Percentiles rank a stretch among this genome's conserved stretches.
These are phyloP conservation scores for Exophiala aquamarina DNA, from an alignment of 2,329 filamentous ascomycete genomes.

Conservation along the genomic window DNA sequence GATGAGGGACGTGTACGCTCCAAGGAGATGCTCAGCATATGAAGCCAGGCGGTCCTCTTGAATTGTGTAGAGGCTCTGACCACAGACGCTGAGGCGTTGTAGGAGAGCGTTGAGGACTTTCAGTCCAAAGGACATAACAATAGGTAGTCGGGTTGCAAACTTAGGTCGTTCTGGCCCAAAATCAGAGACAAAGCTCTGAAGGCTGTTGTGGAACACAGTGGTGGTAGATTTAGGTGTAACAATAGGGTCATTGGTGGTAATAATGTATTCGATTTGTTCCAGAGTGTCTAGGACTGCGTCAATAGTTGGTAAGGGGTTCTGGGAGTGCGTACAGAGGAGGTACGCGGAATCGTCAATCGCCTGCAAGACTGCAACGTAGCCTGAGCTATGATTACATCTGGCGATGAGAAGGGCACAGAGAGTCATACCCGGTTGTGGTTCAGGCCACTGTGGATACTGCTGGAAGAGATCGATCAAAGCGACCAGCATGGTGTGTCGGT, in stretches of 20 bases:
- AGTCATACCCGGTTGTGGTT: slow-evolving; percentile 24
- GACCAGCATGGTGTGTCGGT: slow-evolving; percentile 24
- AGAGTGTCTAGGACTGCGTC: slow-evolving; percentile 23
- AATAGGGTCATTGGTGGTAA: slow-evolving; percentile 19
- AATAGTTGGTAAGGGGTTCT: slow-evolving; percentile 16
- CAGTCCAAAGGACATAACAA: slow-evolving; percentile 22
- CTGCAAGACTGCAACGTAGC: slow-evolving; percentile 12
- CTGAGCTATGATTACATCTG: slow-evolving; percentile 21
- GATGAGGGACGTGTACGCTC: slow-evolving; percentile 19
- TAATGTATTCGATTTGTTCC: slow-evolving; percentile 20
- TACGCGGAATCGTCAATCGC: slow-evolving; percentile 19
- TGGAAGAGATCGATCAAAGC: slow-evolving; percentile 18
- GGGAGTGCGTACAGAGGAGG: slow-evolving; percentile 11
- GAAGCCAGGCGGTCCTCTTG: slow-evolving; percentile 23
- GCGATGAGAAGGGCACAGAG: slow-evolving; percentile 22
- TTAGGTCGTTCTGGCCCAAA: slow-evolving; percentile 20
- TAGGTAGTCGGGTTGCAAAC: slow-evolving; percentile 18
- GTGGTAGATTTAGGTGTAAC: slow-evolving; percentile 19
- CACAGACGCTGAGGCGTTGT: slow-evolving; percentile 3
- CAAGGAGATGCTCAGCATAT: slow-evolving; percentile 19
- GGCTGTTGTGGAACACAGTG: slow-evolving; percentile 15
- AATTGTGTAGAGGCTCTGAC: slow-evolving; percentile 17
- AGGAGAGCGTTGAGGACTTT: slow-evolving; percentile 20
- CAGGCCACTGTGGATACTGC: slow-evolving; percentile 25
- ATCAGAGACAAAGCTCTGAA: slow-evolving; percentile 20